A percentile compares a stretch with the other conserved stretches of the same genome.
phyloP scores from a whole-genome alignment of 805 yeast species.

The Saccharomycopsis oosterbeekiorum region DNA sequence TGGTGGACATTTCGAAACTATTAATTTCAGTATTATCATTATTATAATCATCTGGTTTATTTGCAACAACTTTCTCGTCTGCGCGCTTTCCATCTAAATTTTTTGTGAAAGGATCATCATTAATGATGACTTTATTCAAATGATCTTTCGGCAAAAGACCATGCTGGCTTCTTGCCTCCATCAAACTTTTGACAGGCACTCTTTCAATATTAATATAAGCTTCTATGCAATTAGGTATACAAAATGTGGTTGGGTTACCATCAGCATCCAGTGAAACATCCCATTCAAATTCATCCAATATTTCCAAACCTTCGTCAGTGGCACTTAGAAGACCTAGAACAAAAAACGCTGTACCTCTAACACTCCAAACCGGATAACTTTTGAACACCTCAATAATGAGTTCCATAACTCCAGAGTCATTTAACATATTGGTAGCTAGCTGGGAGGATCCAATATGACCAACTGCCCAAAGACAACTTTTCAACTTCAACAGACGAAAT shows the following conservation, averaged over 20 bases:
- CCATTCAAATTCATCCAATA: conserved; percentile 80
- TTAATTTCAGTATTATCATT: background rate
- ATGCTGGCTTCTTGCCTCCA: background rate
- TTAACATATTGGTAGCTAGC: conserved; percentile 54
- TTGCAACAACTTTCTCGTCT: background rate
- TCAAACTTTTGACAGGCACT: background rate
- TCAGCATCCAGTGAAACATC: conserved; percentile 35
- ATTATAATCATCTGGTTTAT: background rate
- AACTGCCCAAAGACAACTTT: conserved; percentile 77
- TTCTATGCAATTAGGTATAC: conserved; percentile 30
- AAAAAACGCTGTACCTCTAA: conserved; percentile 70
- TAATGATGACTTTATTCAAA: background rate
- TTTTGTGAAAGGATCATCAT: background rate
- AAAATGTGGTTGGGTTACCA: conserved; percentile 34
- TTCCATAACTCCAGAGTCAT: conserved; percentile 40
- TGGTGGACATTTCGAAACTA: background rate
- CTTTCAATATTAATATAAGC: conserved; percentile 23
- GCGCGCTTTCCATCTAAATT: background rate
- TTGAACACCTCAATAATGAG: conserved; percentile 44
- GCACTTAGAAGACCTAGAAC: conserved; percentile 65
- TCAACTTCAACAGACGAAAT: conserved; percentile 37
- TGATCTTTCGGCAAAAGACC: background rate
- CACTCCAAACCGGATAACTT: conserved; percentile 41
- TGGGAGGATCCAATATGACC: conserved; percentile 73
- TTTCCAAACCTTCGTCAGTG: conserved; percentile 73